Evolutionary conservation across 140 eudicot species (phyloP).

Genomic region (Stevia rebaudiana): DNA sequence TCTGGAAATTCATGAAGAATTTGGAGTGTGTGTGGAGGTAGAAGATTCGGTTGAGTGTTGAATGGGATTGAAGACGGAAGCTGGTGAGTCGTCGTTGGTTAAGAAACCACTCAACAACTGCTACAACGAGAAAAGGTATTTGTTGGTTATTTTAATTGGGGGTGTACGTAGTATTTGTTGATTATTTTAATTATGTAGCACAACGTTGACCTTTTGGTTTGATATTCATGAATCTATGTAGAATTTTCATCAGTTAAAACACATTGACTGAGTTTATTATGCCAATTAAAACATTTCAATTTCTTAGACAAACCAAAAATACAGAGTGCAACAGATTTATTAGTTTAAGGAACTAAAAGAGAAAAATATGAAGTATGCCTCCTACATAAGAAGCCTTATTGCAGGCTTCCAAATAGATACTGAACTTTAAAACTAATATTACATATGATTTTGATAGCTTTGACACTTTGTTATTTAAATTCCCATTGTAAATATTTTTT

Average conservation of each 20-base stretch:
- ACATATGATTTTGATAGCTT: constrained; percentile 5
- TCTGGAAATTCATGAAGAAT: background rate
- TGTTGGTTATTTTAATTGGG: background rate
- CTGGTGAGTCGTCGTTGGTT: constrained; percentile 15
- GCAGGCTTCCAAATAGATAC: background rate
- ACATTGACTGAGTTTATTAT: background rate
- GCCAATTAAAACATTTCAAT: background rate
- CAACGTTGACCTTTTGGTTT: constrained; percentile 5
- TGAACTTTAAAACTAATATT: background rate
- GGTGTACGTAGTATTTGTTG: constrained; percentile 1
- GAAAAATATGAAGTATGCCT: constrained; percentile 2
- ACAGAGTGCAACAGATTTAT: constrained; percentile 1
- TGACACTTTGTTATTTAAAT: constrained; percentile 11
- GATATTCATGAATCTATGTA: background rate
- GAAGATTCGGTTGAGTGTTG: background rate
- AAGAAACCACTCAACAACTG: constrained; percentile 17
- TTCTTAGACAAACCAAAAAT: background rate
- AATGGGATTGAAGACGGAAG: background rate
- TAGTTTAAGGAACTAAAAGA: background rate
- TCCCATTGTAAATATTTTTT: background rate
- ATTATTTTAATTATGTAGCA: constrained; percentile 1
- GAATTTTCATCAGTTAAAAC: background rate
- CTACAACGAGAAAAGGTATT: constrained; percentile 14
- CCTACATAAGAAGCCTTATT: background rate
- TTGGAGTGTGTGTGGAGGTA: background rate